These are phyloP conservation scores for Pleodorina starrii DNA, from an alignment of 139 green algal species.

Conservation along the genomic window DNA sequence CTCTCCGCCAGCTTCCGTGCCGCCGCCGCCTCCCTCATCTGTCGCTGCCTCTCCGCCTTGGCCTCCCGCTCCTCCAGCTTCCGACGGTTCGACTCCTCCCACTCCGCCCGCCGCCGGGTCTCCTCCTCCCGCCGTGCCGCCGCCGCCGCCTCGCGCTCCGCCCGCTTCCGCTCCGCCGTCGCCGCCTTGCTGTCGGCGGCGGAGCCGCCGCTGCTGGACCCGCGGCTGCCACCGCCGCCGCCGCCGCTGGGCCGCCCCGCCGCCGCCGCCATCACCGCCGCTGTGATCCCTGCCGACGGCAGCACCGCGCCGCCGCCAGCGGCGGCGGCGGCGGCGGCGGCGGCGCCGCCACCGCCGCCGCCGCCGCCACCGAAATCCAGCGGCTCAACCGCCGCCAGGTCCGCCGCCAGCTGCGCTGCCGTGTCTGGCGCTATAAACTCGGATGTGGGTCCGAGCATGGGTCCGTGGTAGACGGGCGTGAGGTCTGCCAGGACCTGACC, in stretches of 20 bases:
- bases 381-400: slow-evolving; percentile 14
- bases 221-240: neutral
- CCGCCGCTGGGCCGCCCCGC: neutral
- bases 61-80: slow-evolving; percentile 21
- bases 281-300: neutral
- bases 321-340: no score
- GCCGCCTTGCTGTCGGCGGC: neutral
- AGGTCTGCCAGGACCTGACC: slow-evolving; percentile 33
- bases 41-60: neutral
- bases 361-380: neutral
- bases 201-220: neutral
- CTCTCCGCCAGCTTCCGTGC: neutral
- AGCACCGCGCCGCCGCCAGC: neutral
- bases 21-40: neutral
- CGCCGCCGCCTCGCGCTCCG: slow-evolving; percentile 5
- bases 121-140: neutral
- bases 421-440: neutral
- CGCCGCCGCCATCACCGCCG: slow-evolving; percentile 16
- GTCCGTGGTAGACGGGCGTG: neutral
- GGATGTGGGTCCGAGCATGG: neutral
- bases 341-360: neutral
- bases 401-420: slow-evolving; percentile 16
- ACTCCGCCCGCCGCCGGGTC: slow-evolving; percentile 2
- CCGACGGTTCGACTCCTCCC: neutral
- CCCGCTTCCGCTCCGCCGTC: neutral